Percentiles rank a stretch among this genome's conserved stretches.
These are phyloP conservation scores for Starmerella bombicola DNA, from an alignment of 805 yeast species.

Conservation along the genomic window DNA sequence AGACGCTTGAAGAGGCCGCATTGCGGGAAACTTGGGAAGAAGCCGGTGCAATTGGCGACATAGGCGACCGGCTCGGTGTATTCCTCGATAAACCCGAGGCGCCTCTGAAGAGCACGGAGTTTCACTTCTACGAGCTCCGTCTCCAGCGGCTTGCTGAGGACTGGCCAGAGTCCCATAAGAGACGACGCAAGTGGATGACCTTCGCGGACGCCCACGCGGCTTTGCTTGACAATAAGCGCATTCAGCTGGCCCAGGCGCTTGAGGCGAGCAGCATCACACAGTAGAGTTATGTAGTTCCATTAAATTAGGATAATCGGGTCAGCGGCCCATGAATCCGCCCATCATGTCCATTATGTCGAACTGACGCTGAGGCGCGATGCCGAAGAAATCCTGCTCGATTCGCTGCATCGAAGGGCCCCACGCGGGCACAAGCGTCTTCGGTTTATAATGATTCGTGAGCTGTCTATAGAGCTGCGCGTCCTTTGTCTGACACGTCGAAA, in stretches of 20 bases:
- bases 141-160: constrained; percentile 41
- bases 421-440: constrained; percentile 24
- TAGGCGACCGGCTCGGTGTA: constrained; percentile 45
- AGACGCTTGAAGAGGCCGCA: constrained; percentile 44
- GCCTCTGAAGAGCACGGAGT: constrained; percentile 51
- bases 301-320: background rate
- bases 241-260: constrained; percentile 28
- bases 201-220: constrained; percentile 27
- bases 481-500: constrained; percentile 44
- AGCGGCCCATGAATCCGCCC: constrained; percentile 53
- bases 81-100: constrained; percentile 51
- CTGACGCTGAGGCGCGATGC: constrained; percentile 41
- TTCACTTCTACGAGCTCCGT: constrained; percentile 71
- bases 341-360: constrained; percentile 56
- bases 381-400: constrained; percentile 53
- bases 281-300: background rate
- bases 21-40: constrained; percentile 95
- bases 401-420: constrained; percentile 37
- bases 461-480: constrained; percentile 42
- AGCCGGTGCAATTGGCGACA: constrained; percentile 71
- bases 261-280: constrained; percentile 11
- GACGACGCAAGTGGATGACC: constrained; percentile 62
- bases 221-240: constrained; percentile 25
- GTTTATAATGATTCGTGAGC: constrained; percentile 40
- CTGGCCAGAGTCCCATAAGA: constrained; percentile 63